A percentile compares a stretch with the other conserved stretches of the same genome.
phyloP scores from a whole-genome alignment of 225 moss, liverwort and hornwort species.

The Asterella californica region DNA sequence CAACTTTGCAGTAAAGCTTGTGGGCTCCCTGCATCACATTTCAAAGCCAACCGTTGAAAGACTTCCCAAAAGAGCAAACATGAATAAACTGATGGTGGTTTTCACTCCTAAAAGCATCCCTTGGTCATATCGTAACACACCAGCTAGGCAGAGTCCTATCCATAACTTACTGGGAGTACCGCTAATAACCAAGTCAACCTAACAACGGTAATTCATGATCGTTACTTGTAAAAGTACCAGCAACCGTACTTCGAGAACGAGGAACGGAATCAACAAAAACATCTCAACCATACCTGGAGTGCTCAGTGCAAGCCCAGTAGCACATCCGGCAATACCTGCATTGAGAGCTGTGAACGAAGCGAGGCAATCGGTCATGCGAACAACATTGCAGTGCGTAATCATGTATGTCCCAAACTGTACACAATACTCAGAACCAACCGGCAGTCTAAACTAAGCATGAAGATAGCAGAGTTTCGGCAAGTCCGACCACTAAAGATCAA shows the following conservation, averaged over 20 bases:
- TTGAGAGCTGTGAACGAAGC: slow-evolving; percentile 66
- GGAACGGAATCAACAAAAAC: background rate
- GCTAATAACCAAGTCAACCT: too few relatives aligned
- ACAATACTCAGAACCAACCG: too few relatives aligned
- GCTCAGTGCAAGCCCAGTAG: slow-evolving; percentile 83
- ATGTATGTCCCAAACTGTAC: too few relatives aligned
- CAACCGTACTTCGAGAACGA: background rate
- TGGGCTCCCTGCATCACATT: slow-evolving; percentile 59
- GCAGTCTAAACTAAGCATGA: too few relatives aligned
- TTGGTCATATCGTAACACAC: background rate
- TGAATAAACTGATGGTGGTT: background rate
- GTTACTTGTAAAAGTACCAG: background rate
- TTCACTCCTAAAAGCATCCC: background rate
- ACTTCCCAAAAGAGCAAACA: background rate
- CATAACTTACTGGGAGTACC: background rate
- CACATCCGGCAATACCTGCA: slow-evolving; percentile 94
- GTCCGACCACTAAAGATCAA: too few relatives aligned
- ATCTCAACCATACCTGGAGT: slow-evolving; percentile 48
- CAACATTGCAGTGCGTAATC: too few relatives aligned
- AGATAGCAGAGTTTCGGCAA: too few relatives aligned
- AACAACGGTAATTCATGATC: background rate
- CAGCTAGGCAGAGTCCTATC: background rate
- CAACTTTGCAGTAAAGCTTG: slow-evolving; percentile 88
- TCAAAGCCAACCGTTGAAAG: background rate
- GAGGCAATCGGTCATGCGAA: background rate